A percentile compares a stretch with the other conserved stretches of the same genome.
phyloP scores from a whole-genome alignment of 495 filamentous ascomycete species.

The Penicillium daleae region DNA sequence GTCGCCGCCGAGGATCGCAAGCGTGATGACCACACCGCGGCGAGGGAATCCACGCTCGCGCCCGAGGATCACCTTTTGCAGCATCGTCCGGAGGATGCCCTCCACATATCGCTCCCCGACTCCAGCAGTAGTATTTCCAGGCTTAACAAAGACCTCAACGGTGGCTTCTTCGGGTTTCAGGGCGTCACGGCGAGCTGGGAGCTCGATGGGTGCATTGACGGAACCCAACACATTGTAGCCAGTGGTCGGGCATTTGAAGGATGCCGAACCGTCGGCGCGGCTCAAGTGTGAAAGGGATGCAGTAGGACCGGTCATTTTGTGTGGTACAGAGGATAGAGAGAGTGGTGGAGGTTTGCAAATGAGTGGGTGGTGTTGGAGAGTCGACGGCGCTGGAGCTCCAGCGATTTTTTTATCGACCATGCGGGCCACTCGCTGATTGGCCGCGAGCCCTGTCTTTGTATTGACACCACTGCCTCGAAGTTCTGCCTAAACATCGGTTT shows the following conservation, averaged over 20 bases:
- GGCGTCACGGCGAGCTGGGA: conserved; percentile 71
- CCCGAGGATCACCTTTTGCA: conserved; percentile 39
- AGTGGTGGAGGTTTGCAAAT: conserved; percentile 2
- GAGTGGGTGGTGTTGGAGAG: not conserved
- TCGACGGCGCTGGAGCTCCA: conserved; percentile 11
- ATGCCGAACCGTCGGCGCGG: conserved; percentile 86
- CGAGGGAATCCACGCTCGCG: conserved; percentile 42
- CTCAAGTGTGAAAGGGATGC: conserved; percentile 56
- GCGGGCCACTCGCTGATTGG: conserved; percentile 33
- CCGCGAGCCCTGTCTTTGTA: not conserved
- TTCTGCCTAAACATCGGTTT: not conserved
- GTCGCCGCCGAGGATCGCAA: conserved; percentile 52
- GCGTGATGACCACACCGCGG: conserved; percentile 48
- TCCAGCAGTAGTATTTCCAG: conserved; percentile 63
- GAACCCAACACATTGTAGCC: conserved; percentile 82
- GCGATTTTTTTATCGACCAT: conserved; percentile 30
- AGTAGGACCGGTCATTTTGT: conserved; percentile 43
- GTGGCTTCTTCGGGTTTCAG: conserved; percentile 87
- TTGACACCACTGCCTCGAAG: not conserved
- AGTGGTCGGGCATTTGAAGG: conserved; percentile 66
- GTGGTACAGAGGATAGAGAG: not conserved
- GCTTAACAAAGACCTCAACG: conserved; percentile 88
- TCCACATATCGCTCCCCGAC: conserved; percentile 70
- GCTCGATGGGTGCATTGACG: conserved; percentile 93
- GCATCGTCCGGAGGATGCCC: conserved; percentile 34